A percentile compares a stretch with the other conserved stretches of the same genome.
Conservation (phyloP, 2,329 filamentous ascomycete genomes). For the Mariannaea elegans region DNA sequence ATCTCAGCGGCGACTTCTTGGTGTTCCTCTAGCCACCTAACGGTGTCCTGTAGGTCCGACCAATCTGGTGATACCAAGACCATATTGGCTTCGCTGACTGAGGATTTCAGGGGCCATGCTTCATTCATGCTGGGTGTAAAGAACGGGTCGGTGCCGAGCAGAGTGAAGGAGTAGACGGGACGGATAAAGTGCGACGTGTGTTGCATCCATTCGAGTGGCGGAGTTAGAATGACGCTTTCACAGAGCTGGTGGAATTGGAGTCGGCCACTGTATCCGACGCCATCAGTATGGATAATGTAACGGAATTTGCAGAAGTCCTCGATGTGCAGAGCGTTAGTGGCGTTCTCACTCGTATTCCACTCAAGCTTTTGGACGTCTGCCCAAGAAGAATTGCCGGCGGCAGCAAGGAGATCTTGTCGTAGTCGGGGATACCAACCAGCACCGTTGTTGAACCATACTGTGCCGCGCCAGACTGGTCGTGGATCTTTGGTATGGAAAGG, state of each 20-base stretch:
- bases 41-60: constrained; percentile 58
- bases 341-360: constrained; percentile 45
- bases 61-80: constrained; percentile 62
- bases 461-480: constrained; percentile 61
- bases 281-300: constrained; percentile 63
- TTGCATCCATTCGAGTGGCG: constrained; percentile 59
- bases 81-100: constrained; percentile 52
- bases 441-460: constrained; percentile 58
- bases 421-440: constrained; percentile 46
- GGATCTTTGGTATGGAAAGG: constrained; percentile 46
- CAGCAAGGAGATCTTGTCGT: constrained; percentile 51
- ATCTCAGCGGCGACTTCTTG: constrained; percentile 56
- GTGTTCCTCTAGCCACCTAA: constrained; percentile 56
- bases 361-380: constrained; percentile 57
- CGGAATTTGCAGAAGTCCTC: constrained; percentile 61
- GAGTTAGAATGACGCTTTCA: constrained; percentile 56
- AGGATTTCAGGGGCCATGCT: constrained; percentile 51
- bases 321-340: constrained; percentile 56
- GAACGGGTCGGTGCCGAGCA: constrained; percentile 25
- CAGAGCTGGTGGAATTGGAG: constrained; percentile 62
- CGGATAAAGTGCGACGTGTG: constrained; percentile 58
- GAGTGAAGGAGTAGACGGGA: constrained; percentile 52
- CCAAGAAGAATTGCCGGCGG: constrained; percentile 51
- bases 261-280: constrained; percentile 61
- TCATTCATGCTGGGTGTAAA: constrained; percentile 6